Conservation (phyloP, 257 asterid genomes). For the Solanum rostratum region DNA sequence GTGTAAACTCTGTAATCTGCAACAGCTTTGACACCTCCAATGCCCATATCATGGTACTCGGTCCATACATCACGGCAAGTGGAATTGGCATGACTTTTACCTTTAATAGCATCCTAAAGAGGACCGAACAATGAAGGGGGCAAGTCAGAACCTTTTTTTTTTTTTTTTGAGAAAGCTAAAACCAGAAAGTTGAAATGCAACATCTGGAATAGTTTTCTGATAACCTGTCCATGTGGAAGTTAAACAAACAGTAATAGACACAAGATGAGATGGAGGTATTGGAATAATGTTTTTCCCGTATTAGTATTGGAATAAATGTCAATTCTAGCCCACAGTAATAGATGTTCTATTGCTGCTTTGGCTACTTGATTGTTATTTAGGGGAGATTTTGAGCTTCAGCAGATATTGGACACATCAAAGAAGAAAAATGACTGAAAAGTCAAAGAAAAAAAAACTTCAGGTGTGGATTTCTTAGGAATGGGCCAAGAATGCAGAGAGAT, state of each 20-base stretch:
- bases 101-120: constrained; percentile 51
- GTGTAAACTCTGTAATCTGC: constrained; percentile 57
- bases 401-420: neutral
- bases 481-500: neutral
- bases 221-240: neutral
- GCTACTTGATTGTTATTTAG: neutral
- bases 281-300: neutral
- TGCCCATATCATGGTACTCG: constrained; percentile 75
- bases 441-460: neutral
- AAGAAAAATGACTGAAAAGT: neutral
- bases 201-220: neutral
- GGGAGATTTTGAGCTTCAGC: neutral
- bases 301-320: neutral
- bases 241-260: neutral
- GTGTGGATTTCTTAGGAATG: neutral
- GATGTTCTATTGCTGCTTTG: neutral
- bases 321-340: neutral
- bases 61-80: constrained; percentile 67
- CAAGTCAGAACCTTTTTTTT: neutral
- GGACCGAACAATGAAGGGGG: constrained; percentile 1
- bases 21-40: constrained; percentile 54
- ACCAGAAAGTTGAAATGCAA: neutral
- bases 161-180: neutral
- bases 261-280: neutral
- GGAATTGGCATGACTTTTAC: constrained; percentile 42